These are phyloP conservation scores for Asterophora lycoperdoides DNA, from an alignment of 768 basidiomycete genomes.

Conservation along the genomic window DNA sequence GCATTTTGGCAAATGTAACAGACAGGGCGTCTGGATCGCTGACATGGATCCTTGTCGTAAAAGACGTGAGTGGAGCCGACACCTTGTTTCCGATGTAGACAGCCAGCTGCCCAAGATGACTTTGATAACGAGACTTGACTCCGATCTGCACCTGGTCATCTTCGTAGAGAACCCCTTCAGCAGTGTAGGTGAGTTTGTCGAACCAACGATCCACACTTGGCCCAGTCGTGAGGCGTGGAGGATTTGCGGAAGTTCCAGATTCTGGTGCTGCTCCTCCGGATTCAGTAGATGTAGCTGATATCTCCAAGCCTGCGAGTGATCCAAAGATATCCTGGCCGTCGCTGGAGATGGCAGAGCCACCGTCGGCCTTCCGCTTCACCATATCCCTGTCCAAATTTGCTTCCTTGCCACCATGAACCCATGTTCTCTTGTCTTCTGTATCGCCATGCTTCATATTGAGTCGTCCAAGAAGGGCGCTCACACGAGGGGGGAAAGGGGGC, in stretches of 20 bases:
- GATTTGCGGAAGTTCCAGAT: conserved; percentile 20
- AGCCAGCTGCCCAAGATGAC: conserved; percentile 89
- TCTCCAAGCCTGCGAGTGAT: conserved; percentile 81
- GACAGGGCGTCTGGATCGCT: conserved; percentile 72
- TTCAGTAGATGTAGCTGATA: conserved; percentile 33
- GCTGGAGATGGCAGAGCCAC: conserved; percentile 22
- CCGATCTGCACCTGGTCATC: conserved; percentile 95
- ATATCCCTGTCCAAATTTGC: conserved; percentile 76
- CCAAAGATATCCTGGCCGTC: conserved; percentile 55
- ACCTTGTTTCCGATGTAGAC: conserved; percentile 97
- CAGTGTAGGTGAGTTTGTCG: conserved; percentile 70
- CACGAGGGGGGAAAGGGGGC: conserved; percentile 96
- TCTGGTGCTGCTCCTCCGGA: conserved; percentile 10
- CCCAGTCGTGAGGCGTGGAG: conserved; percentile 57
- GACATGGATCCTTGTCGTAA: conserved; percentile 78
- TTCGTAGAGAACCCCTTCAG: conserved; percentile 92
- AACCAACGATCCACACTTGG: conserved; percentile 88
- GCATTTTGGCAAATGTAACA: conserved; percentile 86
- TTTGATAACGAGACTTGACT: conserved; percentile 94
- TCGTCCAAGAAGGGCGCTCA: conserved; percentile 82
- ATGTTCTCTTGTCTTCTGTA: conserved; percentile 92
- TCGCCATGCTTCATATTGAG: conserved; percentile 88
- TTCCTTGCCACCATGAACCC: conserved; percentile 94
- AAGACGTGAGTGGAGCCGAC: conserved; percentile 81
- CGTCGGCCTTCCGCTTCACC: conserved; percentile 47